Base-by-base conservation (phyloP, 805 yeast genomes). In the Helenozyma baotianmanensis region DNA sequence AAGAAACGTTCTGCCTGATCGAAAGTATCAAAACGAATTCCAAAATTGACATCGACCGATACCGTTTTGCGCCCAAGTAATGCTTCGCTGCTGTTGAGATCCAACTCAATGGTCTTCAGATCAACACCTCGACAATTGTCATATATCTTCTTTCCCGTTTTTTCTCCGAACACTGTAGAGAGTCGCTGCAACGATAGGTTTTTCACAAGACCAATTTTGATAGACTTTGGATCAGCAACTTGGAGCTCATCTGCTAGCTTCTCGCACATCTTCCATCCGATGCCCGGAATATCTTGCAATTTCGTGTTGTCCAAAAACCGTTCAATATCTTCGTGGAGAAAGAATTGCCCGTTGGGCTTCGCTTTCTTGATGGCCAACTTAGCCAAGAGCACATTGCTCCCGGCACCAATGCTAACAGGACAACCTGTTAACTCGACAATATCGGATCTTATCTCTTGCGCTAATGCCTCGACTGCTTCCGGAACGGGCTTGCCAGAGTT, bases 31-130 rank as follows among this genome's bases (percentile, higher is more conserved):
- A 89, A 82, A 29, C 97, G 53, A 1, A 90, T 83, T 0, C 96
- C 97, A 81, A 87, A 90, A 41, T 87, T 85, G 17, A 90, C 81
- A 51, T 90, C 97, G 4, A 88, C 82, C 0, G 95, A 86, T 0
- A 90, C 72, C 1, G 92, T 75, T 47, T 86, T 87, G 17, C 95
- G 66, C 9, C 74, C 68, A 13, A 78, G 66, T 5, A 55, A 39
- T 2, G 59, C 43, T 32, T 60, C 76, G 11, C 64, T 59, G 8
- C 78, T 75, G 21, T 67, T 64, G 7, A 54, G 40, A 19, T 76
- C 54, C n/a, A 80, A 62, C 23, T 73, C 76, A 31, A 80, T 72
- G 4, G 70, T 70, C 0, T 82, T 74, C 28, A 64, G 59, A 55
- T 90, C 97, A 9, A 68, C 57, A 0, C 96, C 97, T 9, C 78